phyloP scores from a whole-genome alignment of 192 early-diverging fungal species.

The Podila epigama region DNA sequence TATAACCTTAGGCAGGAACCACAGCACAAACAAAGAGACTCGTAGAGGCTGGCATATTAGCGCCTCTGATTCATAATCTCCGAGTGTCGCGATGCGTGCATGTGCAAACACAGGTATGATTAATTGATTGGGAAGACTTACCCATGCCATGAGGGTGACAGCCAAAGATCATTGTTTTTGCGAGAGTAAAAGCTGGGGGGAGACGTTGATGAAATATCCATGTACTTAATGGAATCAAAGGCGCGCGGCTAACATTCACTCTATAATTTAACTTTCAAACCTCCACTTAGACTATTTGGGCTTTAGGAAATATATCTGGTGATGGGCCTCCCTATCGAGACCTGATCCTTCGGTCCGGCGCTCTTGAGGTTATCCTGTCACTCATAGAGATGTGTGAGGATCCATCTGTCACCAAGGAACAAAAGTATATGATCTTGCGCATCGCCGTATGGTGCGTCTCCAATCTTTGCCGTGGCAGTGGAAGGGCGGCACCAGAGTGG shows the following conservation, averaged over 20 bases:
- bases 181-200: too few relatives aligned
- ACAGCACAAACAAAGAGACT: slow-evolving; percentile 36
- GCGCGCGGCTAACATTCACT: neutral
- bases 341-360: slow-evolving; percentile 39
- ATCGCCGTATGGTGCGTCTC: slow-evolving; percentile 51
- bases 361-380: slow-evolving; percentile 37
- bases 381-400: slow-evolving; percentile 48
- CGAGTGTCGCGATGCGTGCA: slow-evolving; percentile 44
- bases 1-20: slow-evolving; percentile 27
- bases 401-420: slow-evolving; percentile 38
- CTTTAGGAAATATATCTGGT: slow-evolving; percentile 47
- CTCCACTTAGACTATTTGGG: slow-evolving; percentile 43
- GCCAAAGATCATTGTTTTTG: too few relatives aligned
- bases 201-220: too few relatives aligned
- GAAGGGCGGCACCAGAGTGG: slow-evolving; percentile 43
- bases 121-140: neutral
- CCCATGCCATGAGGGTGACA: too few relatives aligned
- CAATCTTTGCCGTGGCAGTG: slow-evolving; percentile 41
- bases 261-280: neutral
- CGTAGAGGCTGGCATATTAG: slow-evolving; percentile 33
- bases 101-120: slow-evolving; percentile 38
- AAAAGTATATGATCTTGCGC: slow-evolving; percentile 46
- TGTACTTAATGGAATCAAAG: neutral
- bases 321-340: slow-evolving; percentile 46
- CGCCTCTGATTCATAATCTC: slow-evolving; percentile 38